A percentile compares a stretch with the other conserved stretches of the same genome.
Conservation (phyloP, 2,329 filamentous ascomycete genomes). For the Aureobasidium namibiae region DNA sequence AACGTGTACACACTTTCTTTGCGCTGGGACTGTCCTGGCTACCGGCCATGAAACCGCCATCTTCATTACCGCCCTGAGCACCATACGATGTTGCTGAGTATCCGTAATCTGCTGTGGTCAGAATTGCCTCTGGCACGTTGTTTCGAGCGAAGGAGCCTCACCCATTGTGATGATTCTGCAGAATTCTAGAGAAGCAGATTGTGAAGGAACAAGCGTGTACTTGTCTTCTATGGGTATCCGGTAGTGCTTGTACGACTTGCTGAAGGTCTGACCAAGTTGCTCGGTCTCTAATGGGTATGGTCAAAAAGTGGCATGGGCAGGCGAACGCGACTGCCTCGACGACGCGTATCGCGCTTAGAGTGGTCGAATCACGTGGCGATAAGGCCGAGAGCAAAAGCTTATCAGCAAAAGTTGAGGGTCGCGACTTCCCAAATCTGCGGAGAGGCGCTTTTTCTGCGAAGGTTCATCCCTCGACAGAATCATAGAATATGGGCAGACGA, state of each 20-base stretch:
- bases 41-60: conserved; percentile 51
- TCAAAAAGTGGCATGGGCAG: conserved; percentile 1
- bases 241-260: neutral
- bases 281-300: neutral
- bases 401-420: conserved; percentile 10
- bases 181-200: neutral
- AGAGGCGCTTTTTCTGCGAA: conserved; percentile 7
- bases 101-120: conserved; percentile 25
- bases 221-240: neutral
- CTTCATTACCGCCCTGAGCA: conserved; percentile 45
- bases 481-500: conserved; percentile 57
- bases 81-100: conserved; percentile 51
- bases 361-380: neutral
- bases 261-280: neutral
- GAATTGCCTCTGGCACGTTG: neutral
- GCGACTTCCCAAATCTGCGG: conserved; percentile 7
- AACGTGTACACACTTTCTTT: conserved; percentile 20
- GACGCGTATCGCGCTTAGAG: neutral
- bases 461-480: neutral
- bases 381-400: neutral
- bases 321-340: conserved; percentile 4
- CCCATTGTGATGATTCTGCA: neutral
- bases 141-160: neutral
- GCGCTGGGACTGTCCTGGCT: conserved; percentile 35
- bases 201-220: neutral